These are phyloP conservation scores for Ceratocystis cubensis DNA, from an alignment of 2,329 filamentous ascomycete species.

Conservation along the genomic window DNA sequence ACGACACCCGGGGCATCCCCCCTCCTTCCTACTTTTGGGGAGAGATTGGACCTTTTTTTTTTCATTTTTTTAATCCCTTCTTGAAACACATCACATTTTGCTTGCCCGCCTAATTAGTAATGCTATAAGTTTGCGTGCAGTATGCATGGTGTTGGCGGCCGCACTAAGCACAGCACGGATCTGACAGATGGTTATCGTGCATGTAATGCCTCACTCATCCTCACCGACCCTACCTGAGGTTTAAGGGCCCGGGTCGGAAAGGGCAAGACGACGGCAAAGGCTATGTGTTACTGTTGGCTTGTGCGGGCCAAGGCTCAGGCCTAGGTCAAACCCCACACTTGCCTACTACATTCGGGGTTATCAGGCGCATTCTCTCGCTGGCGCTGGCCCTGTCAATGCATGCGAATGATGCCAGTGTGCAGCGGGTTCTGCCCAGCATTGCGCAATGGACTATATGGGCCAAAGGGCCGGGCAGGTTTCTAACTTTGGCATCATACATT, in stretches of 20 bases:
- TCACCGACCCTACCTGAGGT: neutral
- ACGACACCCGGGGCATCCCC: neutral
- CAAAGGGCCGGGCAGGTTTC: neutral
- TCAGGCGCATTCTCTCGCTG: too few species aligned
- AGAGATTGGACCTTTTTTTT: neutral
- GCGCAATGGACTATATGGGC: neutral
- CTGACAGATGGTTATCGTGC: neutral
- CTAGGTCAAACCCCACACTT: neutral
- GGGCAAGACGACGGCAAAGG: neutral
- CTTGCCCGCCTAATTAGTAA: neutral
- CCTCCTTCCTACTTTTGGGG: neutral
- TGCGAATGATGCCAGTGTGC: neutral
- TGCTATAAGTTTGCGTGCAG: neutral
- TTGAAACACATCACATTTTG: neutral
- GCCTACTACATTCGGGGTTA: neutral
- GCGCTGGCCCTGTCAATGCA: neutral
- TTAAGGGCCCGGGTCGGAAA: neutral
- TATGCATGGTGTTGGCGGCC: neutral
- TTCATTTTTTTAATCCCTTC: neutral
- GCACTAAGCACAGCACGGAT: neutral
- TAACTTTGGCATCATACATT: conserved; percentile 3
- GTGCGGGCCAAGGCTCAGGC: neutral
- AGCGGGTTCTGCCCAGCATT: neutral
- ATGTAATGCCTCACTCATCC: conserved; percentile 1
- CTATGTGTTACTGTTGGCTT: neutral